Evolutionary conservation across 2,329 filamentous ascomycete genomes (phyloP), one percentile per base, ranked within the genome.

Genomic region (Achaetomium macrosporum): DNA sequence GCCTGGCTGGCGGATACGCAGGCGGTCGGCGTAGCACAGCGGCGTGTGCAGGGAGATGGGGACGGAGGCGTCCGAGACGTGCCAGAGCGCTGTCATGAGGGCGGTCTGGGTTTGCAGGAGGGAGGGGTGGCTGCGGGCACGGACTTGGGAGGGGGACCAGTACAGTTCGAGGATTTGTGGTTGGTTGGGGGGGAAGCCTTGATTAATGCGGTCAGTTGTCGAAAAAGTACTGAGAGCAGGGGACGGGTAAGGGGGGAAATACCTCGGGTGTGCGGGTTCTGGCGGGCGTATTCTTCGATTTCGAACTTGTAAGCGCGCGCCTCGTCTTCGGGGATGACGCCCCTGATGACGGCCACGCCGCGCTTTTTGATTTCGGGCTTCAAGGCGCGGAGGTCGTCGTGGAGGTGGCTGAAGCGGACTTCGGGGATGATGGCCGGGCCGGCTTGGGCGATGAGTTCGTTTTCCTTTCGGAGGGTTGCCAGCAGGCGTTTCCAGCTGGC

Each of bases 111-210:
- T 73, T 19, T 69, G 65, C 17, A 90, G 69, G 57, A 90, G 68
- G 55, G 82, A 81, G 0, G 82, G 78, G 63, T 90, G 83, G 0
- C 77, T 70, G n/a, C 87, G 77, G 3, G 85, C 86, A 57, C 78
- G 76, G 41, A 87, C 71, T 65, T 91, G 87, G 1, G 84, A 73
- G 1, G 75, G 74, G 0, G 84, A 85, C 86, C 86, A 90, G 69
- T 90, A 90, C 1, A 90, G 71, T 65, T 90, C 87, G 62, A 81
- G 88, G 6, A 90, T 85, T 42, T 87, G 82, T 0, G 85, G 85
- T 40, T 83, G 76, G 42, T 84, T 71, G 0, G 76, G 68, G 0
- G 85, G 87, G 57, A 88, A 90, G 2, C 82, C 85, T 78, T 10
- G n/a, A 36, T 10, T 36, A 15, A 13, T 7, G 30, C 7, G 30